Evolutionary conservation across 108 stramenopile genomes (phyloP), one percentile per base, ranked within the genome.

Genomic region (Cylindrotheca fusiformis): DNA sequence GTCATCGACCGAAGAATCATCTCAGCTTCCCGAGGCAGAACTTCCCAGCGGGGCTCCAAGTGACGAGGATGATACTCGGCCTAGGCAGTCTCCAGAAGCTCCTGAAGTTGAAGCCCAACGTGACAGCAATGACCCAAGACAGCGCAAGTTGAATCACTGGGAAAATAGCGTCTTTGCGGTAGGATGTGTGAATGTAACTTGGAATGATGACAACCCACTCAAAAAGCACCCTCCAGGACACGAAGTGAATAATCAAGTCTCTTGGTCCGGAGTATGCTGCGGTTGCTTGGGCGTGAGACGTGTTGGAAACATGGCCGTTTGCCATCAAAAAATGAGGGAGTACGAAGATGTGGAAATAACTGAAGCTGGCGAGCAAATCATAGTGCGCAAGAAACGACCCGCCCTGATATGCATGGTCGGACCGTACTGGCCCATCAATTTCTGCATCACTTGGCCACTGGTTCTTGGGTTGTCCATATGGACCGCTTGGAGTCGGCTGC

Each of bases 241-340:
- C 21, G 63, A 60, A 14, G 10, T 6, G 10, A 21, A 74, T 74
- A 44, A 77, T 81, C 36, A 77, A 84, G 1, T 82, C 27, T 76
- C 68, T 48, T 68, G 80, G 52, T 85, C 84, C 26, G 87, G 79
- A 0, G 41, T 71, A 46, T 66, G 92, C 12, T 92, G 94, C 63
- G 67, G 81, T 6, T 63, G 71, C 4, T 53, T 87, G 30, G 85
- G 87, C 17, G 89, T 80, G n/a, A 78, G 80, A 10, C 65, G 91
- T 67, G 86, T 95, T 27, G 94, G 94, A 22, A 92, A 95, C 59
- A 85, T 95, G 87, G 85, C 78, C 4, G 63, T 78, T n/a, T 55
- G 65, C 25, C 48, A 59, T 12, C 55, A 63, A 27, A 63, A 64
- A 18, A 64, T 51, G 26, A 71, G 72, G 56, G 33, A 44, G 41